phyloP scores from a whole-genome alignment of 2,329 filamentous ascomycete genomes.

The Cercospora sp. region DNA sequence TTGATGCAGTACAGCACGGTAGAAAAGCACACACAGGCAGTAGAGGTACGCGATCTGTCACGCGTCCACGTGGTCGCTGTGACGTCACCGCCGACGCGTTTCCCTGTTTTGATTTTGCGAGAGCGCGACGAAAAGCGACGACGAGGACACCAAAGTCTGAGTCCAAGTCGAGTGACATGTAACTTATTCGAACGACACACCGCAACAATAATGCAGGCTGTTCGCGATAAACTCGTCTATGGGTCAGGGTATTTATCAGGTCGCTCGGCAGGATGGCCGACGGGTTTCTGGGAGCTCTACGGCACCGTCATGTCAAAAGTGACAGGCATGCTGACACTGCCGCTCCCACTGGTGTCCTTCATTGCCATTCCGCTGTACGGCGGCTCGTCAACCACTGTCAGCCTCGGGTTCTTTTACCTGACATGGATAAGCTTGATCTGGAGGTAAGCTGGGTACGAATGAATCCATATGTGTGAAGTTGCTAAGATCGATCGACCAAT shows the following conservation, averaged over 20 bases:
- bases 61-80: background rate
- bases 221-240: conserved; percentile 34
- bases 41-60: background rate
- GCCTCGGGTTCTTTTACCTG: conserved; percentile 85
- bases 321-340: conserved; percentile 35
- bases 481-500: background rate
- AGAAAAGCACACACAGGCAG: background rate
- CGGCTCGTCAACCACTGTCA: conserved; percentile 76
- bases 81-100: background rate
- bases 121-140: background rate
- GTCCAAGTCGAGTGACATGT: background rate
- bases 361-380: conserved; percentile 72
- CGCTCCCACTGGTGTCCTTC: conserved; percentile 55
- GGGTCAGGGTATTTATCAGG: conserved; percentile 37
- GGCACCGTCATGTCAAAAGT: conserved; percentile 31
- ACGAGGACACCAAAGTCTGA: background rate
- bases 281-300: conserved; percentile 28
- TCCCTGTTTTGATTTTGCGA: background rate
- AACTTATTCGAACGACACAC: background rate
- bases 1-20: background rate
- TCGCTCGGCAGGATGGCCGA: conserved; percentile 29
- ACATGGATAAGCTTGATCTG: conserved; percentile 84
- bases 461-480: background rate
- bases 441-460: conserved; percentile 9
- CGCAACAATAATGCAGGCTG: conserved; percentile 16